phyloP scores from a whole-genome alignment of 768 basidiomycete species.

The Aureoboletus auriporus region DNA sequence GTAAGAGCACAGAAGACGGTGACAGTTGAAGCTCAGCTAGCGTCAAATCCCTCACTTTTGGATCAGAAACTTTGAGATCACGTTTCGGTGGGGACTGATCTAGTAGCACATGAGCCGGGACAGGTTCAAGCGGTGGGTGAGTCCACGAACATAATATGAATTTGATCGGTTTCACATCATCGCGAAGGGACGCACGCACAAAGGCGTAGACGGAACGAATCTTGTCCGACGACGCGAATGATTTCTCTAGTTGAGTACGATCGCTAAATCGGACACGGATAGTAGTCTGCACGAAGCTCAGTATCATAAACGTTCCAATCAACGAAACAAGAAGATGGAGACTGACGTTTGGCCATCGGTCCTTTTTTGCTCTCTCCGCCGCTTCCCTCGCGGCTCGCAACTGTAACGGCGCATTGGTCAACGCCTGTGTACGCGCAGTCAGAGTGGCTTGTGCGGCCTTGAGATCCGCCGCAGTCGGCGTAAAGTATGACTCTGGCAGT shows the following conservation, averaged over 20 bases:
- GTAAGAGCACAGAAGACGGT: constrained; percentile 72
- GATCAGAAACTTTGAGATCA: constrained; percentile 81
- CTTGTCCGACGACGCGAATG: constrained; percentile 74
- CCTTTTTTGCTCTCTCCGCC: constrained; percentile 52
- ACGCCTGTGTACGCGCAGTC: constrained; percentile 53
- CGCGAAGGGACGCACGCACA: constrained; percentile 64
- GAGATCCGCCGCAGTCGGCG: constrained; percentile 66
- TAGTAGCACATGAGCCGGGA: constrained; percentile 24
- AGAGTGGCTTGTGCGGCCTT: constrained; percentile 63
- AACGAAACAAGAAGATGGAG: neutral
- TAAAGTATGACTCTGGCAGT: constrained; percentile 72
- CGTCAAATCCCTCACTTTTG: constrained; percentile 60
- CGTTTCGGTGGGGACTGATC: constrained; percentile 81
- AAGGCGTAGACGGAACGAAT: constrained; percentile 84
- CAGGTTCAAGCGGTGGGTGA: neutral
- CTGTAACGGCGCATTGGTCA: constrained; percentile 69
- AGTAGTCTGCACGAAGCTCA: constrained; percentile 52
- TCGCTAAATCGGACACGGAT: constrained; percentile 82
- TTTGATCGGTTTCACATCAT: constrained; percentile 74
- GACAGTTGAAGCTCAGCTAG: constrained; percentile 71
- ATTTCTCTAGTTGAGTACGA: constrained; percentile 74
- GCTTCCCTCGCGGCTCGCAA: constrained; percentile 62
- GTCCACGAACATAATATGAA: constrained; percentile 73
- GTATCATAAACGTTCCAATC: neutral
- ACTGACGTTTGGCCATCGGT: constrained; percentile 70